phyloP scores from a whole-genome alignment of 2,329 filamentous ascomycete species.

The Leptodontidium sp. region DNA sequence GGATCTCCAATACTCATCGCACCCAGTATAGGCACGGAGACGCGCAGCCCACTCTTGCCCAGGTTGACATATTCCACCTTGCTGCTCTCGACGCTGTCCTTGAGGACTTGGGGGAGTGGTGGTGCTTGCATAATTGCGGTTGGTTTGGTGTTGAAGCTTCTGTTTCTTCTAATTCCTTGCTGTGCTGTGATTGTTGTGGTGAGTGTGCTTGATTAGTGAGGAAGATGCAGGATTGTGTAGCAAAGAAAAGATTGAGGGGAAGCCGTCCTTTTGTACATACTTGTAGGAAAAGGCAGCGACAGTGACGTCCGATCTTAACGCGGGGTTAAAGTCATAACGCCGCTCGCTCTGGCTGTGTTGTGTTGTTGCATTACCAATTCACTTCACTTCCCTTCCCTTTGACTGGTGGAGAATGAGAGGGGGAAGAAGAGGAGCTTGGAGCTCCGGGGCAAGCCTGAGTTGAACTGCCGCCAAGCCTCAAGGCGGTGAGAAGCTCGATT shows the following conservation, averaged over 20 bases:
- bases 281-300: not conserved
- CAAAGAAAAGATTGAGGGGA: not conserved
- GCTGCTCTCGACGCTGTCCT: constrained; percentile 49
- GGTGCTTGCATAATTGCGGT: constrained; percentile 11
- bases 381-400: too few relatives aligned
- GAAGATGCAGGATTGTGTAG: not conserved
- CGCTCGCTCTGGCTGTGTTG: not conserved
- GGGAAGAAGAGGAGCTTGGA: not conserved
- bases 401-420: not conserved
- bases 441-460: too few relatives aligned
- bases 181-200: not conserved
- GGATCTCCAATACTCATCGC: constrained; percentile 68
- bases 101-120: constrained; percentile 14
- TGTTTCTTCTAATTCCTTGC: not conserved
- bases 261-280: not conserved
- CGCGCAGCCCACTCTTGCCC: constrained; percentile 67
- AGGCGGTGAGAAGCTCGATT: not conserved
- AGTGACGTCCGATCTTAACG: not conserved
- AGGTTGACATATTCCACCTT: constrained; percentile 61
- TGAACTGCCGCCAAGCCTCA: not conserved
- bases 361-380: not conserved
- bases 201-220: not conserved
- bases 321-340: constrained; percentile 15
- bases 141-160: not conserved
- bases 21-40: constrained; percentile 71